A percentile compares a stretch with the other conserved stretches of the same genome.
Evolutionary conservation across 306 rosid species (phyloP).

Genomic region (Ceratonia siliqua): DNA sequence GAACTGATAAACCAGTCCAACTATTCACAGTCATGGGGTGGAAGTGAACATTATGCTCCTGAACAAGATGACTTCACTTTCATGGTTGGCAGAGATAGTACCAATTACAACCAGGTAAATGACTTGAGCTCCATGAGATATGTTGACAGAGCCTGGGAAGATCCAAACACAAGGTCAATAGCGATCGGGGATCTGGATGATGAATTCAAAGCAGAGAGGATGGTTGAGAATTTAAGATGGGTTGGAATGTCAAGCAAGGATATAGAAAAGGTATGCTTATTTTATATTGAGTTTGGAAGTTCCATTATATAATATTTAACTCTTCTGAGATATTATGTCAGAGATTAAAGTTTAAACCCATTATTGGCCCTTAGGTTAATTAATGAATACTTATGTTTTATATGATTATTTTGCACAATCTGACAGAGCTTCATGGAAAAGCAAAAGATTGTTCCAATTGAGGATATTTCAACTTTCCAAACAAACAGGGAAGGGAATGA

Average conservation of each 20-base stretch:
- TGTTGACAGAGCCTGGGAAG: slow-evolving; percentile 60
- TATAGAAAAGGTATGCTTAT: slow-evolving; percentile 57
- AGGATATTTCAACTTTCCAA: slow-evolving; percentile 59
- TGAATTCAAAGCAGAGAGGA: slow-evolving; percentile 55
- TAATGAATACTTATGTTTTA: not conserved
- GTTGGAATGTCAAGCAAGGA: slow-evolving; percentile 78
- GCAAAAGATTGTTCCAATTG: slow-evolving; percentile 70
- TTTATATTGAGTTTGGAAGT: not conserved
- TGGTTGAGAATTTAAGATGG: slow-evolving; percentile 82
- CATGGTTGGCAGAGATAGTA: slow-evolving; percentile 48
- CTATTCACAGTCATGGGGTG: slow-evolving; percentile 46
- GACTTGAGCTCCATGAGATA: slow-evolving; percentile 46
- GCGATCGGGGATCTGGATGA: slow-evolving; percentile 61
- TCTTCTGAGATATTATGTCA: not conserved
- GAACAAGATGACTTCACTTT: slow-evolving; percentile 62
- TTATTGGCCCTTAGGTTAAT: not conserved
- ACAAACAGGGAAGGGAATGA: slow-evolving; percentile 50
- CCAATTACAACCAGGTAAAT: slow-evolving; percentile 35
- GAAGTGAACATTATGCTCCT: slow-evolving; percentile 42
- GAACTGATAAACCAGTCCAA: slow-evolving; percentile 60
- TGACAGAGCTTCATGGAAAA: slow-evolving; percentile 71
- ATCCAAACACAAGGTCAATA: slow-evolving; percentile 50
- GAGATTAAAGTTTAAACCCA: not conserved
- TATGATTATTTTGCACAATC: slow-evolving; percentile 7
- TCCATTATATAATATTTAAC: not conserved